A percentile compares a stretch with the other conserved stretches of the same genome.
These are phyloP conservation scores for Aspergillus saccharolyticus DNA, from an alignment of 495 filamentous ascomycete species.

Conservation along the genomic window DNA sequence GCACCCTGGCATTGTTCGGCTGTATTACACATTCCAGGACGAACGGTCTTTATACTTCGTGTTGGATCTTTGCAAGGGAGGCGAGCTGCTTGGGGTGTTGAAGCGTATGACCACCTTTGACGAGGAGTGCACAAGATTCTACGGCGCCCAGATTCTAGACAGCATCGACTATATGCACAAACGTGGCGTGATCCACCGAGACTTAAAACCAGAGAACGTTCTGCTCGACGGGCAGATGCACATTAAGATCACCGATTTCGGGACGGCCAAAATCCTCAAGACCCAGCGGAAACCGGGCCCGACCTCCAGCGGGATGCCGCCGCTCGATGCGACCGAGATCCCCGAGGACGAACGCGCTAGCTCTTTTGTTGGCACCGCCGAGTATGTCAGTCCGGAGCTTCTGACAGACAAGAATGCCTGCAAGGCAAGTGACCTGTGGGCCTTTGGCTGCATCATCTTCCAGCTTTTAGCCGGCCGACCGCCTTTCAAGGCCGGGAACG, in stretches of 20 bases:
- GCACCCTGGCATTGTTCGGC: slow-evolving; percentile 91
- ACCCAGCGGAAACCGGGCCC: slow-evolving; percentile 51
- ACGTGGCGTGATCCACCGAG: slow-evolving; percentile 91
- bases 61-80: slow-evolving; percentile 85
- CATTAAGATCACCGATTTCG: slow-evolving; percentile 98
- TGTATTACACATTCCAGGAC: slow-evolving; percentile 99
- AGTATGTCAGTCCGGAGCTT: slow-evolving; percentile 96
- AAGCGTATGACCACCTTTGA: slow-evolving; percentile 95
- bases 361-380: slow-evolving; percentile 96
- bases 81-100: slow-evolving; percentile 85
- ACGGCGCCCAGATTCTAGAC: slow-evolving; percentile 93
- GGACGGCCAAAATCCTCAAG: slow-evolving; percentile 89
- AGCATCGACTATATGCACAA: slow-evolving; percentile 98
- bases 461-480: slow-evolving; percentile 90
- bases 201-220: slow-evolving; percentile 97
- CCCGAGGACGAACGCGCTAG: slow-evolving; percentile 69
- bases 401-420: slow-evolving; percentile 94
- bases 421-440: slow-evolving; percentile 98
- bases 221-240: slow-evolving; percentile 93
- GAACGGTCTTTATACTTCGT: slow-evolving; percentile 95
- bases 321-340: slow-evolving; percentile 51
- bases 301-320: slow-evolving; percentile 38
- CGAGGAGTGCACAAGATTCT: slow-evolving; percentile 91
- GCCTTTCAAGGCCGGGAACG: slow-evolving; percentile 95
- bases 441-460: slow-evolving; percentile 99